Percentiles rank a stretch among this genome's conserved stretches.
Evolutionary conservation across 1,139 yeast genomes (phyloP).

Genomic region (Diutina pseudorugosa): DNA sequence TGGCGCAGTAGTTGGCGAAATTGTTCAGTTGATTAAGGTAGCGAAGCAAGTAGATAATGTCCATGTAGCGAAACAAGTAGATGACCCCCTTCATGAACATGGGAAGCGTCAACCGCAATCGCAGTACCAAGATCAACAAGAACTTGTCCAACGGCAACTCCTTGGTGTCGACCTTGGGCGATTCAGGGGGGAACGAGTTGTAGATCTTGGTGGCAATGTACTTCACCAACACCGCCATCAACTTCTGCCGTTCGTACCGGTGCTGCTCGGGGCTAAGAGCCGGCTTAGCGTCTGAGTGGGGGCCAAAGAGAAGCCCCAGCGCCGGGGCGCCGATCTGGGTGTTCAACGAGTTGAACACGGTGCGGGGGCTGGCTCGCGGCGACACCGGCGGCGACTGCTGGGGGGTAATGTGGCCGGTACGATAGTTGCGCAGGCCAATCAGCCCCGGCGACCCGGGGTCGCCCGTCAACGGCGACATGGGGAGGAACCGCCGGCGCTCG

Average conservation of each 20-base stretch:
- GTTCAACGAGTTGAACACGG: neutral
- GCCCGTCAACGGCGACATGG: neutral
- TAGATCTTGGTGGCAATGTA: conserved; percentile 33
- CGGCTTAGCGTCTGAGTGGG: neutral
- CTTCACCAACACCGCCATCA: conserved; percentile 34
- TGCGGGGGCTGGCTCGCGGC: neutral
- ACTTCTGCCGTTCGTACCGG: conserved; percentile 15
- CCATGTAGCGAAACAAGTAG: conserved; percentile 37
- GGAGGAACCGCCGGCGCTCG: neutral
- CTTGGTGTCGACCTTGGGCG: conserved; percentile 12
- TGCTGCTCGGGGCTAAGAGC: conserved; percentile 5
- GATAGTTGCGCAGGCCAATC: neutral
- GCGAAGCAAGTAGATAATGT: conserved; percentile 32
- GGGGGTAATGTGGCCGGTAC: neutral
- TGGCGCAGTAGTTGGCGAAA: conserved; percentile 28
- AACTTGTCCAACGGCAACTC: conserved; percentile 33
- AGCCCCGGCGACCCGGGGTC: neutral
- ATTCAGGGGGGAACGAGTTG: conserved; percentile 34
- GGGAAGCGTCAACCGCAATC: conserved; percentile 25
- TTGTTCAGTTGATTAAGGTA: conserved; percentile 34
- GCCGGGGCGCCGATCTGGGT: neutral
- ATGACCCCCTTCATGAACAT: conserved; percentile 31
- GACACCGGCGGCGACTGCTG: neutral
- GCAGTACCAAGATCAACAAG: conserved; percentile 24
- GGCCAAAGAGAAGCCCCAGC: neutral